phyloP scores from a whole-genome alignment of 306 rosid species.

The Comarum palustre region DNA sequence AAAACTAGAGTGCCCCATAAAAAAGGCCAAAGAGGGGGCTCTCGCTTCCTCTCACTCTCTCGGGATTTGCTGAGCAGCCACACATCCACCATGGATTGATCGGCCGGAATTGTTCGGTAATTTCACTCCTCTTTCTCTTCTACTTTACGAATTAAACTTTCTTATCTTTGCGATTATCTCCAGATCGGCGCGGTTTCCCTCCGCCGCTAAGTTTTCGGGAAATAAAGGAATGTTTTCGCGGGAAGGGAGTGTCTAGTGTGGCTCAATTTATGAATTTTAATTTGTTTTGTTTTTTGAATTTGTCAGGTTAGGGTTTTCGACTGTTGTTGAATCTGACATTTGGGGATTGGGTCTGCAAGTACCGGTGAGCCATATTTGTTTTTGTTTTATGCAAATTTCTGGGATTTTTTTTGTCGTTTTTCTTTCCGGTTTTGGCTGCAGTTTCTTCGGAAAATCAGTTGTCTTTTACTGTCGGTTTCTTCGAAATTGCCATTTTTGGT shows the following conservation, averaged over 20 bases:
- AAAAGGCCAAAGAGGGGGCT: conserved; percentile 22
- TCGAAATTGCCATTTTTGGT: conserved; percentile 7
- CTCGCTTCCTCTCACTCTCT: conserved; percentile 17
- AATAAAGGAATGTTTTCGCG: not conserved
- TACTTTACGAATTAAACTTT: not conserved
- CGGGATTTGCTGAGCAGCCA: conserved; percentile 28
- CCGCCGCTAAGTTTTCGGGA: conserved; percentile 7
- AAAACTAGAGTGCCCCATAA: conserved; percentile 20
- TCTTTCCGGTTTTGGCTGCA: not conserved
- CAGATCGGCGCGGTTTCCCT: conserved; percentile 34
- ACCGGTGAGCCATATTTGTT: conserved; percentile 13
- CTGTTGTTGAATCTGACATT: conserved; percentile 15
- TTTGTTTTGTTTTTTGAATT: not conserved
- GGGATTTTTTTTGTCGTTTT: not conserved
- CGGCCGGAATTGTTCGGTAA: conserved; percentile 23
- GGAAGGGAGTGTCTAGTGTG: not conserved
- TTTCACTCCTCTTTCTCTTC: not conserved
- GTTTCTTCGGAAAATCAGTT: not conserved
- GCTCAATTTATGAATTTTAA: not conserved
- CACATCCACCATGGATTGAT: conserved; percentile 32
- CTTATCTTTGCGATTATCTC: not conserved
- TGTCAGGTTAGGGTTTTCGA: conserved; percentile 26
- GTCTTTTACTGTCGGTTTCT: not conserved
- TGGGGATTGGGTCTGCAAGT: conserved; percentile 17
- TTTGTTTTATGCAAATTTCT: not conserved